Base-by-base conservation (phyloP, 2,329 filamentous ascomycete genomes). In the Triangularia setosa region DNA sequence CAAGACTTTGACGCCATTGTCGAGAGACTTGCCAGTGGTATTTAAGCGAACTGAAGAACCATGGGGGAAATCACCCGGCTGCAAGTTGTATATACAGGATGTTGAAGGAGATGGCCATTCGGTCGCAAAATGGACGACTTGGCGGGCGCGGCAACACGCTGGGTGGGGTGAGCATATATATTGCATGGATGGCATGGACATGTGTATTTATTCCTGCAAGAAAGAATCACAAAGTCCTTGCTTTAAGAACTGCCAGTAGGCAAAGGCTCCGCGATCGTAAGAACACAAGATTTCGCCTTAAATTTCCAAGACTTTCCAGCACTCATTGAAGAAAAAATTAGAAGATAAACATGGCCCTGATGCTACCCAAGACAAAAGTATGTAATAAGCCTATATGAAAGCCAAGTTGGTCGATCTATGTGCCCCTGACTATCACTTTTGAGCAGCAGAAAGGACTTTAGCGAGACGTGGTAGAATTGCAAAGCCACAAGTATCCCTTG, bases 1-100 rank as follows among this genome's bases (percentile, higher is more conserved):
- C 30, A 65, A 1, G 33, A 65, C 33, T 73, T 72, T 61, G 64
- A 61, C 14, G 23, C 48, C 0, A 59, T 56, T 3, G 64, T 69
- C 6, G 18, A 52, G 57, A 58, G 59, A 62, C 28, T 69, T 9
- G 40, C 40, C n/a, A 48, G 40, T 7, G 40, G 40, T 9, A 7
- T 48, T 11, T 48, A 48, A 48, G 35, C 35, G 5, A 21, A 18
- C 9, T 1, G 4, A 21, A 21, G n/a, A 21, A n/a, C n/a, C 9
- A 33, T 33, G 30, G 30, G 30, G 12, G 30, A 33, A 12, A 33
- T 28, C 27, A 28, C 8, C 2, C 12, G 40, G 40, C 11, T 14
- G 40, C 2, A n/a, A 14, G 2, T 21, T 48, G 40, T 48, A 48
- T n/a, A 48, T 48, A 48, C n/a, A 48, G 1, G 40, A 21, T 2